Evolutionary conservation across 2,329 filamentous ascomycete species (phyloP).

Genomic region (Neonectria magnoliae): DNA sequence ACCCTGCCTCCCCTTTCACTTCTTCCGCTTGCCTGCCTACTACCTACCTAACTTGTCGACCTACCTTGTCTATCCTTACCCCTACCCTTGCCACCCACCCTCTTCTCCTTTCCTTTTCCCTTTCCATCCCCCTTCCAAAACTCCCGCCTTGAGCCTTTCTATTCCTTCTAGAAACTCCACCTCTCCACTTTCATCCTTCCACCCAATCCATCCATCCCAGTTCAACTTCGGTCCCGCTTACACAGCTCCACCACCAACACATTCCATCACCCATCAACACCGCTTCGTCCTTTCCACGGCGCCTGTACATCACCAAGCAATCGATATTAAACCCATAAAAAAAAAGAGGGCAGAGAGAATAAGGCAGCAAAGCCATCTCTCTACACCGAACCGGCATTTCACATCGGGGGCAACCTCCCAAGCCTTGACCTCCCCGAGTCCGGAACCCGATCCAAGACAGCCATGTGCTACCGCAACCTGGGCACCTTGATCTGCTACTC

Average conservation of each 20-base stretch:
- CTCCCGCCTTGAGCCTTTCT: background rate
- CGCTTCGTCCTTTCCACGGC: background rate
- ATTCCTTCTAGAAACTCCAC: conserved; percentile 5
- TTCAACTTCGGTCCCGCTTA: conserved; percentile 9
- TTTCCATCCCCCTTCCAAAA: background rate
- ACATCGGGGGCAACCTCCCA: background rate
- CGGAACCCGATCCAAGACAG: background rate
- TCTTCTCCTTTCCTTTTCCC: background rate
- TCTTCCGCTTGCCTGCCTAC: background rate
- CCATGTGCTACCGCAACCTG: conserved; percentile 40
- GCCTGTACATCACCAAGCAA: background rate
- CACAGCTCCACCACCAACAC: conserved; percentile 13
- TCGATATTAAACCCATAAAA: background rate
- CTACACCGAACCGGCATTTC: background rate
- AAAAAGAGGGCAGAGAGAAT: background rate
- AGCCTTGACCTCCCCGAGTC: background rate
- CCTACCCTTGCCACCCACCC: background rate
- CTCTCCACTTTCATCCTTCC: background rate
- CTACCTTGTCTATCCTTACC: background rate
- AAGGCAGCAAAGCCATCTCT: background rate
- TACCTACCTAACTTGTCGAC: background rate
- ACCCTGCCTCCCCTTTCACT: background rate
- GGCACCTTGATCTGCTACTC: conserved; percentile 36
- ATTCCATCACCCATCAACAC: background rate
- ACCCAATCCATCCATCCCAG: background rate